Conservation (phyloP, 805 yeast species). For the Pichia nanzhaoensis region DNA sequence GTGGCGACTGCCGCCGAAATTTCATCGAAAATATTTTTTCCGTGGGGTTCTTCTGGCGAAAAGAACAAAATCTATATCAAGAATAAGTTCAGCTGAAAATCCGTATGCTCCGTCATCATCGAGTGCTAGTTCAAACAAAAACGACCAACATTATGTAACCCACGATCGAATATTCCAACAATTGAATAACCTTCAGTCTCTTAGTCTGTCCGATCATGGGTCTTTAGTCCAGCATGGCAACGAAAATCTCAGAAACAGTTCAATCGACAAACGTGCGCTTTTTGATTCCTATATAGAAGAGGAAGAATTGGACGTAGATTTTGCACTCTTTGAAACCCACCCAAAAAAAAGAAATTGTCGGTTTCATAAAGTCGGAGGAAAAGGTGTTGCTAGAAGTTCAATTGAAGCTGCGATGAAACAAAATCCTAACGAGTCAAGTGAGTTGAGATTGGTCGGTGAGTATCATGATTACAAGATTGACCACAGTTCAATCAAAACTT, state of each 20-base stretch:
- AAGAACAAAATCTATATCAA: background rate
- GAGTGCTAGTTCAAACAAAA: background rate
- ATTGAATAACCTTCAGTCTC: constrained; percentile 1
- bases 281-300: constrained; percentile 2
- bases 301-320: constrained; percentile 4
- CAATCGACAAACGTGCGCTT: too few relatives aligned
- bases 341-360: too few relatives aligned
- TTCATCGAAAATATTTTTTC: too few relatives aligned
- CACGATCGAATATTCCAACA: constrained; percentile 5
- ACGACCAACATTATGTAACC: background rate
- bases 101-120: background rate
- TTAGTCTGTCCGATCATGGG: constrained; percentile 7
- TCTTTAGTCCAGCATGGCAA: constrained; percentile 3
- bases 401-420: background rate
- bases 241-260: too few relatives aligned
- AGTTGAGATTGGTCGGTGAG: background rate
- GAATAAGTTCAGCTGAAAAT: background rate
- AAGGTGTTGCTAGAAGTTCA: background rate
- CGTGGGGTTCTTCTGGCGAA: too few relatives aligned
- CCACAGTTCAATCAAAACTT: background rate
- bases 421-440: background rate
- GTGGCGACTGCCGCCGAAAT: too few relatives aligned
- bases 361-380: background rate
- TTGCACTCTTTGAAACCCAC: background rate
- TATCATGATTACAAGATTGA: background rate